Base-by-base conservation (phyloP, 2,329 filamentous ascomycete species). In the Trichoderma polysporum region DNA sequence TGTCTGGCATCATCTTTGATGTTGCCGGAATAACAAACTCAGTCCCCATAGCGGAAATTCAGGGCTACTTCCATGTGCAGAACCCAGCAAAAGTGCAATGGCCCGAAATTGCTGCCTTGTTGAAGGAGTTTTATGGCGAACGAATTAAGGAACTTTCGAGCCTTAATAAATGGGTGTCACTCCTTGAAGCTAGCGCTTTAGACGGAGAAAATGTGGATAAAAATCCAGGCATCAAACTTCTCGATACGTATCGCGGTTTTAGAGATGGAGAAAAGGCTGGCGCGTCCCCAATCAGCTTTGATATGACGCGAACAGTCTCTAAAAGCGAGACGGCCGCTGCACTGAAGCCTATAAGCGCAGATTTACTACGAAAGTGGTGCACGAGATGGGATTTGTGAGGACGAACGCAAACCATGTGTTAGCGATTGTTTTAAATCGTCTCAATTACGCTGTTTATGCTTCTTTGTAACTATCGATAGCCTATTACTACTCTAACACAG, bases 1-100 rank as follows among this genome's bases (percentile, higher is more conserved):
- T 85, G 27, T 81, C 84, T 1, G 73, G 75, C 0, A 75, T 84
- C 2, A 74, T 86, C 49, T 75, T 83, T 29, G 85, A 87, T 57
- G 77, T 84, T 2, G 72, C 76, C 1, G 78, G 80, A 15, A 73
- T 80, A 2, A 72, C 76, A 1, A 70, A 73, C 13, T 57, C 69
- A 5, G 15, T 49, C 3, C 57, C 52, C 2, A 25, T 54, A 0
- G 56, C 13, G 70, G 77, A 5, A 52, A 74, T 79, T 17, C 69
- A 69, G 19, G 79, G 79, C 0, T 81, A 81, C 63, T 86, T 82
- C 74, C 83, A 86, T 70, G 79, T 80, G 45, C 80, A 84, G 50
- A 86, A 86, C 69, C 83, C 83, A 0, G 68, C 62, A 1, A 71
- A 72, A 1, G 76, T 77, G 1, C 66, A 74, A 2, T 86, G 84